Percentiles rank a stretch among this genome's conserved stretches.
Evolutionary conservation across 257 asterid species (phyloP).

Genomic region (Orobanche coerulescens): DNA sequence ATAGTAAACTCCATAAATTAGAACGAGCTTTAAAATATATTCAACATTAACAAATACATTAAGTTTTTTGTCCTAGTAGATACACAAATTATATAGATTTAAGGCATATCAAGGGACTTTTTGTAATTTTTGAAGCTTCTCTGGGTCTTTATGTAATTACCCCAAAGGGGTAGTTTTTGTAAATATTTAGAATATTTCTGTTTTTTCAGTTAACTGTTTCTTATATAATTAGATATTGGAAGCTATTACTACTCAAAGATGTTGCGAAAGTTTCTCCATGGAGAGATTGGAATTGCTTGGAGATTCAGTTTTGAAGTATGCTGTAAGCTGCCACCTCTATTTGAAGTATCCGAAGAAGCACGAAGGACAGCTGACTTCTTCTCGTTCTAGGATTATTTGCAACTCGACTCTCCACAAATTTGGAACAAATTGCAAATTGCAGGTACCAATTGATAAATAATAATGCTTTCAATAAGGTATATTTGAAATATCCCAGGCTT

Average conservation of each 20-base stretch:
- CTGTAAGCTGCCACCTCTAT: slow-evolving; percentile 67
- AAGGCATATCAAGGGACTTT: no score
- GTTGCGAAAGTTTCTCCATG: slow-evolving; percentile 84
- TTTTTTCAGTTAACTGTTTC: slow-evolving; percentile 10
- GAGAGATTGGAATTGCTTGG: slow-evolving; percentile 94
- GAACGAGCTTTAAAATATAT: no score
- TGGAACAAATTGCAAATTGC: slow-evolving; percentile 62
- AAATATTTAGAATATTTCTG: not conserved
- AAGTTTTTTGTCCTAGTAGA: no score
- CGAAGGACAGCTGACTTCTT: slow-evolving; percentile 61
- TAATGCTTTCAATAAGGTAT: no score
- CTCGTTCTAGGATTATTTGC: slow-evolving; percentile 46
- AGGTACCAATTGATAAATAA: slow-evolving; percentile 61
- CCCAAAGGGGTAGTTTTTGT: not conserved
- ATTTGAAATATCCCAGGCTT: no score
- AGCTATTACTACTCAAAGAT: slow-evolving; percentile 77
- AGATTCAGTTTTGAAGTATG: slow-evolving; percentile 80
- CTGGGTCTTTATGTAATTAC: not conserved
- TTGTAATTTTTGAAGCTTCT: not conserved
- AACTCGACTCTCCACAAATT: slow-evolving; percentile 63
- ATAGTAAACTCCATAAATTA: no score
- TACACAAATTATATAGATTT: no score
- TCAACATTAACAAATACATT: no score
- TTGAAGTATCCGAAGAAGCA: slow-evolving; percentile 63
- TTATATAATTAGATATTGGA: slow-evolving; percentile 61